Conservation (phyloP, 306 rosid genomes). For the Vigna mungo region DNA sequence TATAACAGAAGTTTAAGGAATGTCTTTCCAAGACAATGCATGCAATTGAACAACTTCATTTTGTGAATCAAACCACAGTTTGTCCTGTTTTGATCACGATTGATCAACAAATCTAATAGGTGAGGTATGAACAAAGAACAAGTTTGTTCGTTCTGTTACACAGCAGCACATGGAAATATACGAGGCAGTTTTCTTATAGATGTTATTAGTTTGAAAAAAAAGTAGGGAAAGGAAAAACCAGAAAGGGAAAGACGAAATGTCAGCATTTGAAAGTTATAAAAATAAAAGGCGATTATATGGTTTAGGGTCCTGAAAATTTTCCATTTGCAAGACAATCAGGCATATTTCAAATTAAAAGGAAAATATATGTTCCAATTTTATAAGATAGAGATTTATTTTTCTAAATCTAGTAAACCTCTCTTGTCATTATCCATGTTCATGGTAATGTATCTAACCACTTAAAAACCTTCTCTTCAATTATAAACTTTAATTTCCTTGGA, state of each 20-base stretch:
- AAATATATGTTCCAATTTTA: slow-evolving; percentile 15
- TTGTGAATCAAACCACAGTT: background rate
- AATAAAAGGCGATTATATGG: slow-evolving; percentile 8
- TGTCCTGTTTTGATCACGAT: background rate
- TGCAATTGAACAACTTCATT: background rate
- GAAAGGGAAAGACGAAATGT: slow-evolving; percentile 13
- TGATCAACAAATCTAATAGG: background rate
- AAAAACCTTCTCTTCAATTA: slow-evolving; percentile 9
- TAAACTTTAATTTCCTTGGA: slow-evolving; percentile 20
- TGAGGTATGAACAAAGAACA: background rate
- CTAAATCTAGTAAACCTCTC: background rate
- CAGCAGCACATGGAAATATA: background rate
- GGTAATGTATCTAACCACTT: background rate
- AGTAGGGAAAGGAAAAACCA: background rate
- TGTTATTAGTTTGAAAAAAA: slow-evolving; percentile 1
- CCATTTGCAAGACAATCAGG: background rate
- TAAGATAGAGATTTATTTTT: slow-evolving; percentile 1
- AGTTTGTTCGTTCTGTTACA: background rate
- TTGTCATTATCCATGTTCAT: slow-evolving; percentile 13
- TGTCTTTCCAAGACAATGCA: slow-evolving; percentile 8
- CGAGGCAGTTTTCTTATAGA: background rate
- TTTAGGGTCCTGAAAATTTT: background rate
- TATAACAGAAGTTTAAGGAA: background rate
- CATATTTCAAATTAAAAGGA: slow-evolving; percentile 25
- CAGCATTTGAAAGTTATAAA: slow-evolving; percentile 13